These are phyloP conservation scores for Cerioporus squamosus DNA, from an alignment of 1,284 basidiomycete genomes.

Conservation along the genomic window DNA sequence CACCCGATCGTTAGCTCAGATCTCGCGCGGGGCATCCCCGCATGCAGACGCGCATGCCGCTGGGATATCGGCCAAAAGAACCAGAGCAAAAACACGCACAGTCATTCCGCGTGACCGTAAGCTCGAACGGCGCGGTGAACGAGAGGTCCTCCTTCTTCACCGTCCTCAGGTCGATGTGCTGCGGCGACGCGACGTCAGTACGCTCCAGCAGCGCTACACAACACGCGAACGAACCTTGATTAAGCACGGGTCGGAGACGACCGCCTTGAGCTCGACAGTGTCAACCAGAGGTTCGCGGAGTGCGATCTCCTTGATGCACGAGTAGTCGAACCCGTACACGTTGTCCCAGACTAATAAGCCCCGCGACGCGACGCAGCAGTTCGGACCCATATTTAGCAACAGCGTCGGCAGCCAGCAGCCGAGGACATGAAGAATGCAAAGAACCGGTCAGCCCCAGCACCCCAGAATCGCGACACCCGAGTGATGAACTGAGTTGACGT, in stretches of 20 bases:
- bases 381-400: not conserved
- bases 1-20: constrained; percentile 5
- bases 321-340: constrained; percentile 99
- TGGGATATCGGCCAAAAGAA: too few species aligned
- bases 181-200: not conserved
- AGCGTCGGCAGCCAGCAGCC: not conserved
- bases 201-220: not conserved
- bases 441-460: too few species aligned
- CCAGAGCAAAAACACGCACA: constrained; percentile 56
- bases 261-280: constrained; percentile 93
- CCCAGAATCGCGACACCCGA: too few species aligned
- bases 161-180: constrained; percentile 91
- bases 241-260: constrained; percentile 88
- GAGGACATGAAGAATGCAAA: not conserved
- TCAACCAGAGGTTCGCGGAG: constrained; percentile 96
- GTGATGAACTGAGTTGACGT: constrained; percentile 33
- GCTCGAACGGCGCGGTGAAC: constrained; percentile 82
- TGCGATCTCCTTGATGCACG: constrained; percentile 99
- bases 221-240: constrained; percentile 64
- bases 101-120: constrained; percentile 90
- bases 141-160: constrained; percentile 95
- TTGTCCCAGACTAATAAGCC: constrained; percentile 91
- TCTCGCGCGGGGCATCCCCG: not conserved
- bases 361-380: not conserved
- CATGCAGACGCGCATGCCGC: not conserved